A percentile compares a stretch with the other conserved stretches of the same genome.
phyloP scores from a whole-genome alignment of 768 basidiomycete genomes.

The Xerocomellus dryophilus region DNA sequence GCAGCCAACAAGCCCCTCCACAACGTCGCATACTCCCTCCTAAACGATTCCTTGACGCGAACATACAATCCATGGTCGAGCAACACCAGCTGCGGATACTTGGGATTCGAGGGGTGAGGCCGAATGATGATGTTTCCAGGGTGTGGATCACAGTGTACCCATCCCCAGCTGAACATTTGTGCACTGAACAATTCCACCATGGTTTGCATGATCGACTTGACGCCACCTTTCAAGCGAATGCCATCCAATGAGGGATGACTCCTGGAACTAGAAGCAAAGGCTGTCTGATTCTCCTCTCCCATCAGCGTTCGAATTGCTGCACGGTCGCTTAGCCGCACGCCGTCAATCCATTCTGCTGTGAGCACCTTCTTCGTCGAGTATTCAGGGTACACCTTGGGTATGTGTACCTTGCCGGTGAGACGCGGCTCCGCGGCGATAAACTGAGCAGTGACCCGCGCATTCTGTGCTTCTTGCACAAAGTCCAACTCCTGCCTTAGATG shows the following conservation, averaged over 20 bases:
- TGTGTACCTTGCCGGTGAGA: constrained; percentile 67
- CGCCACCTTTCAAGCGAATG: constrained; percentile 54
- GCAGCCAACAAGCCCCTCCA: constrained; percentile 66
- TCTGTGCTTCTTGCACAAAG: constrained; percentile 75
- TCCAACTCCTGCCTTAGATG: constrained; percentile 84
- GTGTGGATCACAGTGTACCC: constrained; percentile 78
- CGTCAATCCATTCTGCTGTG: constrained; percentile 83
- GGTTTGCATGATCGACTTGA: constrained; percentile 70
- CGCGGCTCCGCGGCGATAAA: constrained; percentile 69
- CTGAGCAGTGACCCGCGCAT: constrained; percentile 65
- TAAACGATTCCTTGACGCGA: constrained; percentile 60
- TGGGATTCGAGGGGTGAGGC: constrained; percentile 31
- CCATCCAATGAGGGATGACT: constrained; percentile 13
- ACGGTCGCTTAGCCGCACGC: constrained; percentile 69
- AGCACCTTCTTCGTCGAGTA: constrained; percentile 76
- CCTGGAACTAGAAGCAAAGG: background rate
- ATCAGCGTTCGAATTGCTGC: constrained; percentile 53
- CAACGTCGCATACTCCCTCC: constrained; percentile 70
- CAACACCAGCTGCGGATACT: constrained; percentile 64
- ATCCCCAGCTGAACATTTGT: constrained; percentile 91
- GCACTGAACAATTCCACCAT: constrained; percentile 87
- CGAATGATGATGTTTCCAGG: constrained; percentile 79
- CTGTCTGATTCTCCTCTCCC: constrained; percentile 41
- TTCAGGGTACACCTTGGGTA: constrained; percentile 71
- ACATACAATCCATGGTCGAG: constrained; percentile 95